A percentile compares a stretch with the other conserved stretches of the same genome.
Evolutionary conservation across 2,329 filamentous ascomycete species (phyloP).

Genomic region (Coleophoma cylindrospora): DNA sequence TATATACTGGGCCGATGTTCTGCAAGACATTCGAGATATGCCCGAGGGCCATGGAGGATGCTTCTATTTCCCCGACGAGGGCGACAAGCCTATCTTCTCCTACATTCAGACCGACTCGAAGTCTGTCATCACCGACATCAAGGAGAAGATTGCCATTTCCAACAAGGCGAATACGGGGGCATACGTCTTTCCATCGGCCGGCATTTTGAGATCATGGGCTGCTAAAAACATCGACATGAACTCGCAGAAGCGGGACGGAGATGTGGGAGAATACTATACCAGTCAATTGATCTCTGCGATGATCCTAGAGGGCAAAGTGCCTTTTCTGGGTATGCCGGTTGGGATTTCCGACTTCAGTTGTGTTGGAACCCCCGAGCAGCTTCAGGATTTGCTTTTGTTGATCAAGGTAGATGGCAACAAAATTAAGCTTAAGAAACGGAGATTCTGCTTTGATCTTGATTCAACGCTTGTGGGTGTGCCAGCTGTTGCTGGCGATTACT

Average conservation of each 20-base stretch:
- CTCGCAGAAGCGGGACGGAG: constrained; percentile 11
- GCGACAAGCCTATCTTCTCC: constrained; percentile 25
- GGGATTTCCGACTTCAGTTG: constrained; percentile 19
- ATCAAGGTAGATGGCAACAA: constrained; percentile 16
- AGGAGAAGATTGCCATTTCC: constrained; percentile 25
- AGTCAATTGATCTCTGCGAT: constrained; percentile 22
- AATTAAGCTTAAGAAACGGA: constrained; percentile 18
- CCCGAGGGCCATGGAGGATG: constrained; percentile 20
- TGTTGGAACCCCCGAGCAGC: constrained; percentile 25
- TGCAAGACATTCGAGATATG: constrained; percentile 21
- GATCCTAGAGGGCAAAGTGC: constrained; percentile 16
- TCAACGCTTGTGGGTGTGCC: constrained; percentile 26
- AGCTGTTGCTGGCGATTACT: constrained; percentile 21
- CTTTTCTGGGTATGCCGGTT: constrained; percentile 20
- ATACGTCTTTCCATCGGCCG: constrained; percentile 23
- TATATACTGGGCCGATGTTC: constrained; percentile 27
- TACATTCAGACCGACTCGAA: constrained; percentile 23
- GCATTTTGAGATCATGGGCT: constrained; percentile 18
- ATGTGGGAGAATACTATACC: constrained; percentile 23
- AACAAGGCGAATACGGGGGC: constrained; percentile 25
- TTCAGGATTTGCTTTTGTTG: constrained; percentile 21
- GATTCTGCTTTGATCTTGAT: constrained; percentile 29
- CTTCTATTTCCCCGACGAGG: constrained; percentile 24
- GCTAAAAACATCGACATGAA: constrained; percentile 18
- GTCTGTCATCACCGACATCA: constrained; percentile 21